Base-by-base conservation (phyloP, 2,329 filamentous ascomycete species). In the Penicillium fuscoglaucum region DNA sequence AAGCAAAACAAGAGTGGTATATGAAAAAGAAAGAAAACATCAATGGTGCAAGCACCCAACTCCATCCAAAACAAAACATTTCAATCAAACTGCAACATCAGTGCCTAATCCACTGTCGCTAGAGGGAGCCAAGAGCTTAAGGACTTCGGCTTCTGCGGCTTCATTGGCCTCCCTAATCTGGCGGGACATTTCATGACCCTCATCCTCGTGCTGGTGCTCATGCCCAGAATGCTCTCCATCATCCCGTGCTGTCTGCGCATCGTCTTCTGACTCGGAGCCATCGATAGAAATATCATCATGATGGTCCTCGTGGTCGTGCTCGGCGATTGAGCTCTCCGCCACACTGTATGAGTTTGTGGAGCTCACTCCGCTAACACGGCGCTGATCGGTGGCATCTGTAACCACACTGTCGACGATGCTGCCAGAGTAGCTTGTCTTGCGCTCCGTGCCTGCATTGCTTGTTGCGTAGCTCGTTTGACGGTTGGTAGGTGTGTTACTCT, bases 381-480 rank as follows among this genome's bases (percentile, higher is more conserved):
- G 72, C 55, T 75, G 72, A 40, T 68, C 68, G 21, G 76, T 76
- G 58, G 75, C 72, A 40, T 69, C 69, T 41, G 76, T 76, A 39
- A 78, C 58, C 6, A 70, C 70, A 55, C 78, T 80, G 45, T 72
- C 77, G 2, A 71, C 69, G 64, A 78, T 69, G 55, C 75, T 79
- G 9, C 73, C 72, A 13, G 72, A 70, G 57, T 76, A 78, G 64
- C 55, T 58, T 28, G 50, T 28, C 21, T 53, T 54, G 26, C 55
- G 50, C 29, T 57, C 55, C 2, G 73, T 54, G n/a, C 55, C 55
- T 19, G 50, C 35, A 21, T 48, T 57, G 12, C 73, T 76, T 17
- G 73, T 72, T 5, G 74, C 71, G 58, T 43, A 58, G 43, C 55
- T 58, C 9, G 50, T 48, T 17, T 44, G 48, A 26, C 55, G 55